Evolutionary conservation across 2,329 filamentous ascomycete species (phyloP), one percentile per base, ranked within the genome.

Genomic region (Colletotrichum costaricense): DNA sequence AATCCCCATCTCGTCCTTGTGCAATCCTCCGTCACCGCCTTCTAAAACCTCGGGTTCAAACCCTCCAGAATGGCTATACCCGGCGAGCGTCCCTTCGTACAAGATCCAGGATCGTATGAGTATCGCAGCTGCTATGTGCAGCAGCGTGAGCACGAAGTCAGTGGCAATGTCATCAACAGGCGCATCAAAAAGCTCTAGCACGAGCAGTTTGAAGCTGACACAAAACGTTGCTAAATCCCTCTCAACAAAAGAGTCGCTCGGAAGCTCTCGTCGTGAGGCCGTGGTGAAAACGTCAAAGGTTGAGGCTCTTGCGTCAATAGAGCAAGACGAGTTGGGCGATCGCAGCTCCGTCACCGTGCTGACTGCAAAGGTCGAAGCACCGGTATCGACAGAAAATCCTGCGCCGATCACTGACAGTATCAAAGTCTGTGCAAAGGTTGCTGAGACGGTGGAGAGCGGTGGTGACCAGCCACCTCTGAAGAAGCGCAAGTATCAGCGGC

Each of bases 401-500:
- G 19, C 56, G 56, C 67, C 55, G 67, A 52, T 66, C 67, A 60
- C 52, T 38, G 67, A 71, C 26, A 24, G 64, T 59, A 55, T 33
- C 28, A 22, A 63, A 42, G 63, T 74, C 72, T 67, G 72, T 74
- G 69, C 72, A 33, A 52, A 22, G 56, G 69, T 68, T 46, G 69
- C 58, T 72, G 72, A 68, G 69, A 72, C 68, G 63, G 63, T 16
- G 22, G 63, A 19, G 63, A 52, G 26, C 16, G 42, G 12, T 67
- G 57, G 63, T 57, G 42, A 58, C 67, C 62, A 73, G 56, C 62
- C 75, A 74, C 9, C 67, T 62, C 73, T 78, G 5, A 81, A 81
- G 73, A 80, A 79, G 19, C 77, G 79, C 46, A 86, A 83, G 67
- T 81, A 81, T 30, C 80, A 82, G 72, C 79, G 78, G 4, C 78